These are phyloP conservation scores for Colletotrichum musicola DNA, from an alignment of 2,329 filamentous ascomycete species.

Conservation along the genomic window DNA sequence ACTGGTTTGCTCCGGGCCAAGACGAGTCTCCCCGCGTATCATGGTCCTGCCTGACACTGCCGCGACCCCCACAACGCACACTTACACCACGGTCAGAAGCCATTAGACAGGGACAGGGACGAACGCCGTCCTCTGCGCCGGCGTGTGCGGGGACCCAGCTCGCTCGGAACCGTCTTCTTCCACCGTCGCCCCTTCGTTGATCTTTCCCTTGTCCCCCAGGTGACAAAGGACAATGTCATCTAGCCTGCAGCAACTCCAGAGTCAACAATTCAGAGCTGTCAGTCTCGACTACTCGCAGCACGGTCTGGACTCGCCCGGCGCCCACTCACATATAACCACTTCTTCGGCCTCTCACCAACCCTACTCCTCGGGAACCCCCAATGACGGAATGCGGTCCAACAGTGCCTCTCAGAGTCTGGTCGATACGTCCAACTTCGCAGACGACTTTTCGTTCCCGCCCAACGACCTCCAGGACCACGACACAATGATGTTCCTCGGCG, in stretches of 20 bases:
- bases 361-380: conserved; percentile 42
- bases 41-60: conserved; percentile 23
- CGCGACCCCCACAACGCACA: conserved; percentile 29
- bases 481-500: conserved; percentile 53
- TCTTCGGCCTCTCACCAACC: conserved; percentile 36
- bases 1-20: conserved; percentile 14
- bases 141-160: conserved; percentile 36
- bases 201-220: conserved; percentile 43
- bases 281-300: conserved; percentile 50
- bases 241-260: conserved; percentile 48
- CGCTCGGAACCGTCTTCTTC: conserved; percentile 26
- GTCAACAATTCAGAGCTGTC: conserved; percentile 49
- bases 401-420: conserved; percentile 55
- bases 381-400: conserved; percentile 50
- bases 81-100: conserved; percentile 35
- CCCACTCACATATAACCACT: conserved; percentile 38
- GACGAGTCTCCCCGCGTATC: conserved; percentile 14
- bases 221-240: conserved; percentile 55
- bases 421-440: conserved; percentile 61
- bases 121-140: conserved; percentile 31
- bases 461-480: conserved; percentile 56
- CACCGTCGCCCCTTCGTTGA: conserved; percentile 42
- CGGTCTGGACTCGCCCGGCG: conserved; percentile 35
- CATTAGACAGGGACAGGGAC: conserved; percentile 36
- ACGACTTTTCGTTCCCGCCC: conserved; percentile 67